Conservation (phyloP, 768 basidiomycete species). For the Rhodotorula taiwanensis region DNA sequence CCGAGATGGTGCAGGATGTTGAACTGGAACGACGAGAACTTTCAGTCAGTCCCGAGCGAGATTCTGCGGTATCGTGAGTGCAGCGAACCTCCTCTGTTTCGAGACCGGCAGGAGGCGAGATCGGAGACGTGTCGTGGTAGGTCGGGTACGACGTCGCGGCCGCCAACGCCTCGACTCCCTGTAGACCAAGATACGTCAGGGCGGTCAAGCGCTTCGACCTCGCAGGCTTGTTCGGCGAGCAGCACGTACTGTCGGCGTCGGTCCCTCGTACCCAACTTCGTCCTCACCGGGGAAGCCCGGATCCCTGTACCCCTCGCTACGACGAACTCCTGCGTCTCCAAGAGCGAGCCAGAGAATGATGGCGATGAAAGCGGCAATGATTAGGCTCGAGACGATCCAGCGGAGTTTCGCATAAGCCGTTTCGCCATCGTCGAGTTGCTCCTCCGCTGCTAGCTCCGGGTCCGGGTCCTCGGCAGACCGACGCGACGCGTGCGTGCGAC, state of each 20-base stretch:
- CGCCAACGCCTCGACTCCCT: slow-evolving; percentile 30
- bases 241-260: slow-evolving; percentile 19
- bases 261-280: slow-evolving; percentile 14
- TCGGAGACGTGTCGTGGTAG: slow-evolving; percentile 20
- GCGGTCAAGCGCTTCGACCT: not conserved
- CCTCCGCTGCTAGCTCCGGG: too few relatives aligned
- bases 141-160: slow-evolving; percentile 27
- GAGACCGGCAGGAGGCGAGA: slow-evolving; percentile 14
- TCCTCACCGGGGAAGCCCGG: too few relatives aligned
- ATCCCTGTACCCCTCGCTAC: not conserved
- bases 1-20: slow-evolving; percentile 30
- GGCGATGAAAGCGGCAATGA: too few relatives aligned
- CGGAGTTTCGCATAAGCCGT: not conserved
- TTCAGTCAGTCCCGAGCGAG: too few relatives aligned
- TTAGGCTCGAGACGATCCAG: too few relatives aligned
- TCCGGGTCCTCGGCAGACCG: not conserved
- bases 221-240: too few relatives aligned
- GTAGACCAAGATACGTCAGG: not conserved
- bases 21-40: slow-evolving; percentile 9
- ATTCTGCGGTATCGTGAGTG: too few relatives aligned
- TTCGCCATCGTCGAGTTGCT: not conserved
- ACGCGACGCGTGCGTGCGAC: too few relatives aligned
- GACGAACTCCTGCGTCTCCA: too few relatives aligned
- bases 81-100: not conserved
- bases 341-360: not conserved